Percentiles rank a stretch among this genome's conserved stretches.
Evolutionary conservation across 441 rosid genomes (phyloP).

Genomic region (Syzygium malaccense): DNA sequence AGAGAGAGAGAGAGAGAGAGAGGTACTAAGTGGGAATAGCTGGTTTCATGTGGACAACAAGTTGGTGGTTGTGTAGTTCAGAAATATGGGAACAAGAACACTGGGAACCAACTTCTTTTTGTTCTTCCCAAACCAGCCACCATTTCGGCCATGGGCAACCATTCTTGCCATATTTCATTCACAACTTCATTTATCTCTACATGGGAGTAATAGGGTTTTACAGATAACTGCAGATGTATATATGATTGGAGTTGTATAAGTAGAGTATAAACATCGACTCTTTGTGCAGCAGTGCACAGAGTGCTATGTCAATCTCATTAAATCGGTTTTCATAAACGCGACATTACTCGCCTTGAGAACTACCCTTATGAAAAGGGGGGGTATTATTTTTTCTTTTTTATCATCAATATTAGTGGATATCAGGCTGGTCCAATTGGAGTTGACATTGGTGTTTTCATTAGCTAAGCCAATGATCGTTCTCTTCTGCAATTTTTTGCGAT

Average conservation of each 20-base stretch:
- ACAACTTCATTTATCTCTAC: neutral
- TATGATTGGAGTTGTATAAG: neutral
- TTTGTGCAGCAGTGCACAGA: neutral
- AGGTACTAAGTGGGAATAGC: neutral
- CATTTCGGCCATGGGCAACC: neutral
- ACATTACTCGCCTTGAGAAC: neutral
- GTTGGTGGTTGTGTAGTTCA: neutral
- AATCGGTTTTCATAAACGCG: neutral
- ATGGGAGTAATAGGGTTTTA: neutral
- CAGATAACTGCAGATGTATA: neutral
- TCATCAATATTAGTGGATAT: constrained; percentile 37
- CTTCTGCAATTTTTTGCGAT: neutral
- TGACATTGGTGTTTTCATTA: constrained; percentile 17
- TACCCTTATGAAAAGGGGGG: neutral
- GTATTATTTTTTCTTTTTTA: neutral
- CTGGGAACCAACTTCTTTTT: neutral
- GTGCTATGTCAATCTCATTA: neutral
- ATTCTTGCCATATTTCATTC: neutral
- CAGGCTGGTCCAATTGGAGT: constrained; percentile 48
- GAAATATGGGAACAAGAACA: neutral
- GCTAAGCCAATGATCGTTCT: neutral
- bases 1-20: neutral
- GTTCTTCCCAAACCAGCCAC: neutral
- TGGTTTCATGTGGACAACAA: neutral
- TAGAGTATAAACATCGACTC: neutral